Evolutionary conservation across 2,329 filamentous ascomycete genomes (phyloP).

Genomic region (Intubia oerlemansii): DNA sequence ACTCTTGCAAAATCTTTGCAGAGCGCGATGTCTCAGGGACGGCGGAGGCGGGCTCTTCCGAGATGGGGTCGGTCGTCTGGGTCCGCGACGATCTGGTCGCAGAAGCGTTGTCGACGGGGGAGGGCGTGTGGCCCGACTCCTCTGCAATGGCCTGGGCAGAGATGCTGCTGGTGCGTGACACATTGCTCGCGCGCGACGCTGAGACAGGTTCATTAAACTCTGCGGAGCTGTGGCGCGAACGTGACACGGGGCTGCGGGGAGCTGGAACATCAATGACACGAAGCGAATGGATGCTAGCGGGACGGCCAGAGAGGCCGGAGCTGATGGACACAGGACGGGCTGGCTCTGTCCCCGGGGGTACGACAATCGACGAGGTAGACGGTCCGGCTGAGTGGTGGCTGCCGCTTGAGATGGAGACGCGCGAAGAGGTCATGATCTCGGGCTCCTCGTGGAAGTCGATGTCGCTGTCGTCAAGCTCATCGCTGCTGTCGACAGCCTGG

Average conservation of each 20-base stretch:
- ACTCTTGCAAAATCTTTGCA: no score
- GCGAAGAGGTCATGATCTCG: constrained; percentile 32
- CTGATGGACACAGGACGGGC: constrained; percentile 18
- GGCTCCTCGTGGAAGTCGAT: constrained; percentile 33
- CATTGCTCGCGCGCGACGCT: constrained; percentile 15
- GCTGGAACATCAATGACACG: constrained; percentile 34
- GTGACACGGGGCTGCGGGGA: constrained; percentile 23
- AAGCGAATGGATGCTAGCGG: constrained; percentile 30
- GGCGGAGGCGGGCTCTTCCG: no score
- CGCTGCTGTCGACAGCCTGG: constrained; percentile 20
- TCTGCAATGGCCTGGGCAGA: constrained; percentile 21
- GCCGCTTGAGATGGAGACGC: constrained; percentile 31
- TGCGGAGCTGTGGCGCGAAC: constrained; percentile 26
- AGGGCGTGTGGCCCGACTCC: constrained; percentile 11
- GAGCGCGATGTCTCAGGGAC: no score
- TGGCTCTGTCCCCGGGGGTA: constrained; percentile 20
- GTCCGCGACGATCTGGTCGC: constrained; percentile 2
- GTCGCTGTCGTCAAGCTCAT: constrained; percentile 11
- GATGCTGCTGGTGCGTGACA: constrained; percentile 19
- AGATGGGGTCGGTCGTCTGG: constrained; percentile 15
- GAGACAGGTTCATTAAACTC: constrained; percentile 20
- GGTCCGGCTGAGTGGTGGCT: no score
- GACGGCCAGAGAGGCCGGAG: constrained; percentile 18
- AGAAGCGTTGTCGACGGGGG: constrained; percentile 2
- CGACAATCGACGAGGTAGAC: no score